A percentile compares a stretch with the other conserved stretches of the same genome.
Evolutionary conservation across 176 grass and related monocot genomes (phyloP).

Genomic region (Musa itinerans): DNA sequence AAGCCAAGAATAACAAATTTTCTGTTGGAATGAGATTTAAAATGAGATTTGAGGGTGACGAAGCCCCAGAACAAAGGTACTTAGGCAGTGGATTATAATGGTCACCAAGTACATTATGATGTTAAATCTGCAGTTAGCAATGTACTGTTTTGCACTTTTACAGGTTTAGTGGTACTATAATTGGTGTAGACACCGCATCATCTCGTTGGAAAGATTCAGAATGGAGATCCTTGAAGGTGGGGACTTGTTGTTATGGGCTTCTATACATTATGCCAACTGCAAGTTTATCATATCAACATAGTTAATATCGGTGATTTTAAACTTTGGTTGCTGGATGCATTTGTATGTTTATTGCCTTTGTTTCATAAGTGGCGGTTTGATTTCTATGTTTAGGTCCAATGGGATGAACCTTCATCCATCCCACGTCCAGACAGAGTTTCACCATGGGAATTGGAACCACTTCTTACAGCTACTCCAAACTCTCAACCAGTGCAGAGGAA

Average conservation of each 20-base stretch:
- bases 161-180: slow-evolving; percentile 94
- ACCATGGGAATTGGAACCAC: slow-evolving; percentile 80
- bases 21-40: slow-evolving; percentile 86
- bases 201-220: slow-evolving; percentile 70
- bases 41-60: slow-evolving; percentile 97
- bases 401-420: slow-evolving; percentile 83
- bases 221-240: slow-evolving; percentile 91
- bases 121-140: slow-evolving; percentile 2
- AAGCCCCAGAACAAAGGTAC: slow-evolving; percentile 82
- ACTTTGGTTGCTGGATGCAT: background rate
- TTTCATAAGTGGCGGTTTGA: background rate
- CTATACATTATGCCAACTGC: background rate
- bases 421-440: slow-evolving; percentile 70
- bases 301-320: no score
- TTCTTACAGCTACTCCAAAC: slow-evolving; percentile 38
- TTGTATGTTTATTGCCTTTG: background rate
- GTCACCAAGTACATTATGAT: slow-evolving; percentile 1
- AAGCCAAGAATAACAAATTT: slow-evolving; percentile 77
- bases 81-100: background rate
- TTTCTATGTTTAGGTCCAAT: slow-evolving; percentile 58
- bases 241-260: background rate
- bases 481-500: slow-evolving; percentile 43
- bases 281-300: no score
- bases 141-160: slow-evolving; percentile 21
- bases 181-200: slow-evolving; percentile 51